Base-by-base conservation (phyloP, 495 filamentous ascomycete genomes). In the Hypoxylon crocopeplum region DNA sequence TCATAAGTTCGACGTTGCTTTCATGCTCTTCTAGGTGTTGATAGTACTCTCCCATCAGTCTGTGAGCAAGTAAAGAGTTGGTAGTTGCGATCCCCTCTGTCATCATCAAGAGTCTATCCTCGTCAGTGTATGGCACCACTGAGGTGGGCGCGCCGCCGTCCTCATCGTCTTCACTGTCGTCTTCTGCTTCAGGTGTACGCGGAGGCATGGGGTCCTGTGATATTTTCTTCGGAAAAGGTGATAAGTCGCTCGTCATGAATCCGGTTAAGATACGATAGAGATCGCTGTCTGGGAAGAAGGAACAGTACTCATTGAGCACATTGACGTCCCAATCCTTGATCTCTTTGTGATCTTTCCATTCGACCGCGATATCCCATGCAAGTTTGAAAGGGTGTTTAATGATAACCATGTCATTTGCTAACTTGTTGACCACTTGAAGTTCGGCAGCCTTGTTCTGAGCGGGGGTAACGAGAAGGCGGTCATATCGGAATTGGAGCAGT, bases 361-460 rank as follows among this genome's bases (percentile, higher is more conserved):
- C 90, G 33, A 98, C 79, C 22, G 87, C 83, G 57, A 96, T 88
- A 50, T 87, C 86, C 94, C 94, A 98, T 2, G 94, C 94, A 17
- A 95, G 77, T 51, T 88, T 84, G 72, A 89, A 97, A 1, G 92
- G 92, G 68, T 97, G 91, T 59, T 93, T 92, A 68, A 98, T 90
- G 58, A 97, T 93, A 41, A 98, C 93, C 86, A 98, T 92, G 50
- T 91, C 94, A 38, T 86, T 83, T 0, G 93, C 92, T 36, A 92
- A 72, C 46, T 87, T 88, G 65, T 82, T 72, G 1, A 96, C 87
- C 33, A 88, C 83, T 12, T 82, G 75, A 24, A 88, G 79, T 66
- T 96, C 92, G 3, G 73, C 71, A 2, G 69, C 52, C 69, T 97
- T 98, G 42, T 86, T 67, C 19, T 72, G 56, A 12, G 86, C 80